Conservation (phyloP, 139 green algal species). For the Tetradesmus lagerheimii region DNA sequence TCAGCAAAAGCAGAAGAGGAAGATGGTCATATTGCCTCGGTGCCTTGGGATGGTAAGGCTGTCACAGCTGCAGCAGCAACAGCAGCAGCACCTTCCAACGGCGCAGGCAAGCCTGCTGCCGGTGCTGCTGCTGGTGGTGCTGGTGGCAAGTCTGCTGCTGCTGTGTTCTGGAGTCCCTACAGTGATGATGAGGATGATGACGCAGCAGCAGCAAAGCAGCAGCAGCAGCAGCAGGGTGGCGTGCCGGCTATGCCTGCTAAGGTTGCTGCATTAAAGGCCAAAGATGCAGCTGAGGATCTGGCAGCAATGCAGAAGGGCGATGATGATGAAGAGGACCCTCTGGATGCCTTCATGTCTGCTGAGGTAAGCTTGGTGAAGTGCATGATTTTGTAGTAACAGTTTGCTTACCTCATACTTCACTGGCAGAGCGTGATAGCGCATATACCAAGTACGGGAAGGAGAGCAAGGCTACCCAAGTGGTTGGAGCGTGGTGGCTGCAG, state of each 20-base stretch:
- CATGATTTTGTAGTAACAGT: too few species aligned
- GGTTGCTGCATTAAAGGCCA: slow-evolving; percentile 33
- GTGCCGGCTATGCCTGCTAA: slow-evolving; percentile 3
- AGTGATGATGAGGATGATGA: slow-evolving; percentile 29
- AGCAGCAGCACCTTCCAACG: not conserved
- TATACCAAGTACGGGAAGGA: too few species aligned
- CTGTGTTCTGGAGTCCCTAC: slow-evolving; percentile 15
- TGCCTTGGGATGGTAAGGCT: slow-evolving; percentile 35
- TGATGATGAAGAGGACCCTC: slow-evolving; percentile 79
- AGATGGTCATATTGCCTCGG: not conserved
- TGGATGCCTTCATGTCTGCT: slow-evolving; percentile 90
- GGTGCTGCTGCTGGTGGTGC: not conserved
- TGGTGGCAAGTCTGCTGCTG: not conserved
- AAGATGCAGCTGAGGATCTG: slow-evolving; percentile 31
- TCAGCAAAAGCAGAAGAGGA: slow-evolving; percentile 8
- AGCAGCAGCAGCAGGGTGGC: slow-evolving; percentile 24
- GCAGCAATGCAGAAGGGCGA: slow-evolving; percentile 25
- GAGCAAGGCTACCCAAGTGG: too few species aligned
- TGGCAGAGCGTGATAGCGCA: too few species aligned
- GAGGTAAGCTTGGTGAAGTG: slow-evolving; percentile 57
- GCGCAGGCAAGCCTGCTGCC: not conserved
- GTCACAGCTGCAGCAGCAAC: slow-evolving; percentile 7
- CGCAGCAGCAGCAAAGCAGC: slow-evolving; percentile 19
- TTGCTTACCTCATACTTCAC: too few species aligned
- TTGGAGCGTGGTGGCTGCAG: too few species aligned